Evolutionary conservation across 225 moss, liverwort and hornwort species (phyloP).

Genomic region (Sphagnum contortum): DNA sequence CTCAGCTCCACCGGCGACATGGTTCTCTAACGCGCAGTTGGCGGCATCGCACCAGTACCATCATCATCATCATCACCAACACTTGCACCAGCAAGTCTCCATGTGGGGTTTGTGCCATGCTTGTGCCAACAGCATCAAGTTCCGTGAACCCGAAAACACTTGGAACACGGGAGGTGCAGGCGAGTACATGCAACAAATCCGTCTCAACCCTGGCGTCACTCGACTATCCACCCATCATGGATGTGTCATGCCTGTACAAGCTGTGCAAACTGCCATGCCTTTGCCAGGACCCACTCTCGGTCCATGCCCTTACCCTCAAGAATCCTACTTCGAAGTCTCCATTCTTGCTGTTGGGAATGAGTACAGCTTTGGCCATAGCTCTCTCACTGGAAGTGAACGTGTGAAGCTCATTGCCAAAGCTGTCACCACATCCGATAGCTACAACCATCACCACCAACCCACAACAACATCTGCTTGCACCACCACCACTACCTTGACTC

Average conservation of each 20-base stretch:
- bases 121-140: conserved; percentile 23
- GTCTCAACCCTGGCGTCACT: conserved; percentile 27
- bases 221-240: conserved; percentile 25
- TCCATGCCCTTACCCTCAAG: conserved; percentile 41
- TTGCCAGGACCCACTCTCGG: conserved; percentile 45
- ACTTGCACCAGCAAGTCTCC: conserved; percentile 5
- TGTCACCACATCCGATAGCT: background rate
- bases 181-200: conserved; percentile 36
- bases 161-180: conserved; percentile 18
- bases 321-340: conserved; percentile 35
- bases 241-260: conserved; percentile 44
- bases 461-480: too few species aligned
- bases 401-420: conserved; percentile 48
- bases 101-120: conserved; percentile 49
- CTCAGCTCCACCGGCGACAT: conserved; percentile 22
- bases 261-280: conserved; percentile 42
- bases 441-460: too few species aligned
- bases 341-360: conserved; percentile 34
- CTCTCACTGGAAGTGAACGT: conserved; percentile 34
- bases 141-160: conserved; percentile 26
- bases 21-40: conserved; percentile 16
- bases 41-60: background rate
- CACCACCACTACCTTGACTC: too few species aligned
- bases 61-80: too few species aligned
- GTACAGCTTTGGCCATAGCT: conserved; percentile 27